Evolutionary conservation across 768 basidiomycete genomes (phyloP).

Genomic region (Scleroderma citrinum): DNA sequence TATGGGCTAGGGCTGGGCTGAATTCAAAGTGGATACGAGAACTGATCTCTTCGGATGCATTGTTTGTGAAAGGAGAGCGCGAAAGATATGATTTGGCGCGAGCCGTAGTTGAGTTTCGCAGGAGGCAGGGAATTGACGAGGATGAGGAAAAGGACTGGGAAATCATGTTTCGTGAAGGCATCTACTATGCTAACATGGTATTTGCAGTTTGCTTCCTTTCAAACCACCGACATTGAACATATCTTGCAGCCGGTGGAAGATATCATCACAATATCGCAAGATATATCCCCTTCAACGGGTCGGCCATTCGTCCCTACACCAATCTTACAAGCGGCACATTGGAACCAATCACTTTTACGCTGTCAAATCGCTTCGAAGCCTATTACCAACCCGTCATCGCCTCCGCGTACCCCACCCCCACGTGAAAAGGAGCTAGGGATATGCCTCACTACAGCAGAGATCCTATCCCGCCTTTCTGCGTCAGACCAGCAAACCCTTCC

Average conservation of each 20-base stretch:
- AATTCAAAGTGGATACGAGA: constrained; percentile 69
- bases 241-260: constrained; percentile 68
- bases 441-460: constrained; percentile 46
- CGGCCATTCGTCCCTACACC: constrained; percentile 62
- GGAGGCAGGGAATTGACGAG: constrained; percentile 44
- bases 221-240: background rate
- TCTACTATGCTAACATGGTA: constrained; percentile 88
- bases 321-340: constrained; percentile 71
- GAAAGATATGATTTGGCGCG: constrained; percentile 78
- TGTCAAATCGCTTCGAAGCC: constrained; percentile 47
- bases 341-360: constrained; percentile 67
- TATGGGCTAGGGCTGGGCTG: constrained; percentile 76
- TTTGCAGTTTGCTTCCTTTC: constrained; percentile 10
- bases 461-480: constrained; percentile 31
- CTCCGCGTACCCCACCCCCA: constrained; percentile 32
- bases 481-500: constrained; percentile 10
- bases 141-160: constrained; percentile 69
- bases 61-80: constrained; percentile 75
- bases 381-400: constrained; percentile 17
- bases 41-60: constrained; percentile 67
- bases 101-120: constrained; percentile 67
- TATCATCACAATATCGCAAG: constrained; percentile 64
- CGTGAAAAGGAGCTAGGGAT: constrained; percentile 64
- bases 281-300: constrained; percentile 67
- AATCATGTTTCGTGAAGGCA: constrained; percentile 65